Percentiles rank a stretch among this genome's conserved stretches.
These are phyloP conservation scores for Annona squamosa DNA, from an alignment of 164 flowering plant genomes.

Conservation along the genomic window DNA sequence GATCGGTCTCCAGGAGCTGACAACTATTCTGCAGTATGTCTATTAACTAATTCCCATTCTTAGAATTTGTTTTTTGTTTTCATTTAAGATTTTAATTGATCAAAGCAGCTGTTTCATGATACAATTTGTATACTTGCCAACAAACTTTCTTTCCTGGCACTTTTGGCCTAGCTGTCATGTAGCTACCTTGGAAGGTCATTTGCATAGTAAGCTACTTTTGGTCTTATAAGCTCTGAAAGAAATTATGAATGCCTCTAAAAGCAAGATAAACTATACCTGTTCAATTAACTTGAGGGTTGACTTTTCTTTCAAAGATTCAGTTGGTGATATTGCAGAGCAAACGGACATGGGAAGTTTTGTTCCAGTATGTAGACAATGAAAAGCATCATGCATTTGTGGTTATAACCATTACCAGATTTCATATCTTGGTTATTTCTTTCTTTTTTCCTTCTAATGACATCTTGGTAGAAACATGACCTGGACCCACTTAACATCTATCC, in stretches of 20 bases:
- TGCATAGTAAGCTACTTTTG: too few relatives aligned
- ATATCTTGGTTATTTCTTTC: neutral
- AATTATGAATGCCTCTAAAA: too few relatives aligned
- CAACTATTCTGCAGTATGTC: conserved; percentile 53
- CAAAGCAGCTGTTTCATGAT: neutral
- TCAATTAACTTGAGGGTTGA: too few relatives aligned
- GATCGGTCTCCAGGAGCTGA: conserved; percentile 94
- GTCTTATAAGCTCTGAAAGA: too few relatives aligned
- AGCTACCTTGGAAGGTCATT: too few relatives aligned
- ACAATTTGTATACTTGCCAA: neutral
- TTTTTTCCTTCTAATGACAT: neutral
- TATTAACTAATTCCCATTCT: neutral
- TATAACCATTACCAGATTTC: neutral
- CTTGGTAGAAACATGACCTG: neutral
- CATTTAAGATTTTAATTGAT: neutral
- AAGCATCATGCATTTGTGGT: neutral
- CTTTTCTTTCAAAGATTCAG: too few relatives aligned
- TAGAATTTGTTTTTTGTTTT: neutral
- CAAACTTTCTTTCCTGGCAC: neutral
- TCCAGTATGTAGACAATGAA: too few relatives aligned
- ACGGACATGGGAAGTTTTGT: too few relatives aligned
- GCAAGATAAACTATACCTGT: too few relatives aligned
- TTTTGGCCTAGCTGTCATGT: too few relatives aligned
- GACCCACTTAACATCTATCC: neutral
- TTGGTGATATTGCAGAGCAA: too few relatives aligned